These are phyloP conservation scores for Boletus huronensis DNA, from an alignment of 768 basidiomycete species.

Conservation along the genomic window DNA sequence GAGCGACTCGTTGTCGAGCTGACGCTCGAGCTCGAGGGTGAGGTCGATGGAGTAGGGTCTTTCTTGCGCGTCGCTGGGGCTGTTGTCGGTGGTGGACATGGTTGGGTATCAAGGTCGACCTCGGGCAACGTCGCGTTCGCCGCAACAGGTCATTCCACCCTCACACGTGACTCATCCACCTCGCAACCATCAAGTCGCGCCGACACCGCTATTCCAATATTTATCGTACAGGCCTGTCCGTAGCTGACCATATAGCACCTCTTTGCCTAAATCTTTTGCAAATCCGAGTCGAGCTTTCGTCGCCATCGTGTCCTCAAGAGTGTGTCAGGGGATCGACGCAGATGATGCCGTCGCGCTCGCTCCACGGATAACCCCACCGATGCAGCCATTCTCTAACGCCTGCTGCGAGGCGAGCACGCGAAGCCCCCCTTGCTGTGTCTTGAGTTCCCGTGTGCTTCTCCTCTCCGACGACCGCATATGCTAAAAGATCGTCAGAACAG, in stretches of 20 bases:
- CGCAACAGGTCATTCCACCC: neutral
- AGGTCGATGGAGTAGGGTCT: conserved; percentile 65
- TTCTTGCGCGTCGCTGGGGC: conserved; percentile 13
- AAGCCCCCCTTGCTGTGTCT: conserved; percentile 75
- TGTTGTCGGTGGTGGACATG: conserved; percentile 32
- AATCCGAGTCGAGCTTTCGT: neutral
- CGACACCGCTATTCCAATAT: neutral
- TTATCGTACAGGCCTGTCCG: conserved; percentile 10
- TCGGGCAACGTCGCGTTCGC: conserved; percentile 11
- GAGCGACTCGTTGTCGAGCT: conserved; percentile 62
- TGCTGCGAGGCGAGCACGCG: conserved; percentile 76
- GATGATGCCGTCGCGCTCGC: conserved; percentile 84
- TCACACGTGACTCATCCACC: conserved; percentile 11
- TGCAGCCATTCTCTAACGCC: conserved; percentile 90
- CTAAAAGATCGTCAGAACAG: conserved; percentile 36
- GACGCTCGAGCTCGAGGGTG: conserved; percentile 73
- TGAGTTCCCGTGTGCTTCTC: conserved; percentile 96
- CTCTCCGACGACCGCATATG: conserved; percentile 90
- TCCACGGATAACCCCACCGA: conserved; percentile 96
- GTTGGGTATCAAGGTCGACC: conserved; percentile 6
- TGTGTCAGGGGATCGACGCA: conserved; percentile 87
- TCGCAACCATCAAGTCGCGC: neutral
- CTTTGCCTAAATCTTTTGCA: conserved; percentile 10
- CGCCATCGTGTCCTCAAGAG: conserved; percentile 23
- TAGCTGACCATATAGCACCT: neutral